phyloP scores from a whole-genome alignment of 768 basidiomycete genomes.

The Terana coerulea region DNA sequence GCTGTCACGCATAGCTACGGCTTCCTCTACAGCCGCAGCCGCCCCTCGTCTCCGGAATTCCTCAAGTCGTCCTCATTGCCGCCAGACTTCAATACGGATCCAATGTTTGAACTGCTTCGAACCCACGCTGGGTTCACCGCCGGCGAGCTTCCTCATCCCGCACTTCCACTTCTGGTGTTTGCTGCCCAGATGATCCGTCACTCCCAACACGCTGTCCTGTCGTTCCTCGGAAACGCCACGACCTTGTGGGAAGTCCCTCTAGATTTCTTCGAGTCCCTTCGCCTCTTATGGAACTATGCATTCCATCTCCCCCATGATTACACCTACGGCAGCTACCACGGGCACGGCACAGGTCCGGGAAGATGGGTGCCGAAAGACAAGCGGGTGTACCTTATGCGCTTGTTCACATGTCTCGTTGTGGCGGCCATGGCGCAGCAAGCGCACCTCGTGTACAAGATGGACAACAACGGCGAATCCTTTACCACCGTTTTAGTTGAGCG shows the following conservation, averaged over 20 bases:
- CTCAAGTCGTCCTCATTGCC: neutral
- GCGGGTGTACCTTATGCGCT: neutral
- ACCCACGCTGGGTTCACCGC: neutral
- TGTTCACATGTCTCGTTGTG: constrained; percentile 1
- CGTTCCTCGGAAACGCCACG: neutral
- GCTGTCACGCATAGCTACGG: neutral
- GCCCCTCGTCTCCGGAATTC: neutral
- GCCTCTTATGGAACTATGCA: neutral
- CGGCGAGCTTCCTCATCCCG: neutral
- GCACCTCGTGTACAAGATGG: too few relatives aligned
- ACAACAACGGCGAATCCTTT: neutral
- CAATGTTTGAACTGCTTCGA: neutral
- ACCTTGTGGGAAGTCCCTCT: neutral
- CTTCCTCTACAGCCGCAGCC: neutral
- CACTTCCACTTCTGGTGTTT: neutral
- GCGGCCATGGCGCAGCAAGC: neutral
- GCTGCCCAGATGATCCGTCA: neutral
- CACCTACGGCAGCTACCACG: neutral
- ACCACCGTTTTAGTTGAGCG: neutral
- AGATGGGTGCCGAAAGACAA: constrained; percentile 2
- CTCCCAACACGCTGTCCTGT: neutral
- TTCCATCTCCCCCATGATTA: neutral
- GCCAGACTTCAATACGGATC: neutral
- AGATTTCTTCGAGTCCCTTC: neutral
- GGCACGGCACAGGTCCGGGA: neutral